Percentiles rank a stretch among this genome's conserved stretches.
phyloP scores from a whole-genome alignment of 2,329 filamentous ascomycete genomes.

The Teratosphaeria nubilosa region DNA sequence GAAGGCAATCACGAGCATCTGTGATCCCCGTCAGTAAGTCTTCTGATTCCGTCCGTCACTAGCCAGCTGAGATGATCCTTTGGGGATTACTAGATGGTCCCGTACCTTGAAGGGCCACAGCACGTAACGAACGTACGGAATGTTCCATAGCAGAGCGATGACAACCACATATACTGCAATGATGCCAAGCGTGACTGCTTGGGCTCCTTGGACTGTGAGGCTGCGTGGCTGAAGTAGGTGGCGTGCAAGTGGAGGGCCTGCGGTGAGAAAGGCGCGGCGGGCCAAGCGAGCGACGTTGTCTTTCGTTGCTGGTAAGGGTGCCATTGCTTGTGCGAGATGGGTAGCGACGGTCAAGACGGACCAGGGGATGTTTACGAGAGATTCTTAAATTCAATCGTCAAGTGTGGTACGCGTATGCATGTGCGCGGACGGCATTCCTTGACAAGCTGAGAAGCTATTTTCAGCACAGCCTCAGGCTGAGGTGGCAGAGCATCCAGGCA shows the following conservation, averaged over 20 bases:
- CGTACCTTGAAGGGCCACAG: conserved; percentile 71
- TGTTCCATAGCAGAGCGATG: conserved; percentile 69
- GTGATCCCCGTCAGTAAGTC: neutral
- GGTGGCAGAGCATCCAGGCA: neutral
- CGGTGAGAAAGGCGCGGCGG: neutral
- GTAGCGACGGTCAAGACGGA: neutral
- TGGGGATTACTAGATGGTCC: too few relatives aligned
- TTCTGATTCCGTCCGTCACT: neutral
- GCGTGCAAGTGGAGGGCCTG: neutral
- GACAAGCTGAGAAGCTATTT: neutral
- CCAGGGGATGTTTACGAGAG: neutral
- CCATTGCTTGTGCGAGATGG: neutral
- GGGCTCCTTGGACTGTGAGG: conserved; percentile 55
- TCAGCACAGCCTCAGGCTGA: neutral
- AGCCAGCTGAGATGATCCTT: neutral
- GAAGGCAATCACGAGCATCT: conserved; percentile 78
- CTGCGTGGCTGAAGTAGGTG: conserved; percentile 39
- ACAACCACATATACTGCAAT: conserved; percentile 62
- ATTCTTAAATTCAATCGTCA: neutral
- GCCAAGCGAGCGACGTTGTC: neutral
- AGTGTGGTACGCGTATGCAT: neutral
- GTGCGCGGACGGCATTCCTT: neutral
- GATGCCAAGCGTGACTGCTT: conserved; percentile 59
- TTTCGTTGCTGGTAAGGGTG: neutral
- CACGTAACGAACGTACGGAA: conserved; percentile 63